Conservation (phyloP, 2,329 filamentous ascomycete genomes). For the Achaetomium macrosporum region DNA sequence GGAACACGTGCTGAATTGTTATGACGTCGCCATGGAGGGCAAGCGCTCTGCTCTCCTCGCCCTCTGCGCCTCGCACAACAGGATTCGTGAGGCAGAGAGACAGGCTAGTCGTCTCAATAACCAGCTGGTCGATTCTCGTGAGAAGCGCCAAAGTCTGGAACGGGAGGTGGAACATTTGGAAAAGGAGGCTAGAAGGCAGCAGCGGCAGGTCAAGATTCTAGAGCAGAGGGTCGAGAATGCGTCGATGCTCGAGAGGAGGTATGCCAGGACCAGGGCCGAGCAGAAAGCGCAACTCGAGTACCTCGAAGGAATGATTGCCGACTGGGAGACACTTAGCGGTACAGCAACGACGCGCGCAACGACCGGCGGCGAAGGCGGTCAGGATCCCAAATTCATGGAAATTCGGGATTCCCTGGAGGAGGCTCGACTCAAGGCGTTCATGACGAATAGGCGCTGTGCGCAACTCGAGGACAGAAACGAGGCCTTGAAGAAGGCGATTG, state of each 20-base stretch:
- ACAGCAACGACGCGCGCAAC: not conserved
- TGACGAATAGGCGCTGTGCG: not conserved
- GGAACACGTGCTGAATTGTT: not conserved
- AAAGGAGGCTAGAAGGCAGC: not conserved
- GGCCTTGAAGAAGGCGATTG: not conserved
- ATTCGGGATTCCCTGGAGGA: not conserved
- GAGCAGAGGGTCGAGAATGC: not conserved
- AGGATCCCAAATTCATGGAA: not conserved
- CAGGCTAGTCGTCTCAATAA: not conserved
- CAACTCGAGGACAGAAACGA: not conserved
- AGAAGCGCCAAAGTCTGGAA: not conserved
- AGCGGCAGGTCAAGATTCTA: not conserved
- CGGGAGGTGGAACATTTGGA: not conserved
- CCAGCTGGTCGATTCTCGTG: accelerated
- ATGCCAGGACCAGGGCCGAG: not conserved
- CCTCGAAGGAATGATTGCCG: not conserved
- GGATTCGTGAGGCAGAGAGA: not conserved
- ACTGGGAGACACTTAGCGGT: not conserved
- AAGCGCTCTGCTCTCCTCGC: not conserved
- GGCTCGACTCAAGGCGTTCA: not conserved
- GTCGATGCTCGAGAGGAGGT: not conserved
- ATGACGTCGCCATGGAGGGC: conserved; percentile 6
- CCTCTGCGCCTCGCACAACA: not conserved
- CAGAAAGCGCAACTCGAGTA: not conserved
- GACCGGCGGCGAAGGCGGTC: not conserved